Evolutionary conservation across 306 rosid genomes (phyloP), one percentile per base, ranked within the genome.

Genomic region (Carpinus viminea): DNA sequence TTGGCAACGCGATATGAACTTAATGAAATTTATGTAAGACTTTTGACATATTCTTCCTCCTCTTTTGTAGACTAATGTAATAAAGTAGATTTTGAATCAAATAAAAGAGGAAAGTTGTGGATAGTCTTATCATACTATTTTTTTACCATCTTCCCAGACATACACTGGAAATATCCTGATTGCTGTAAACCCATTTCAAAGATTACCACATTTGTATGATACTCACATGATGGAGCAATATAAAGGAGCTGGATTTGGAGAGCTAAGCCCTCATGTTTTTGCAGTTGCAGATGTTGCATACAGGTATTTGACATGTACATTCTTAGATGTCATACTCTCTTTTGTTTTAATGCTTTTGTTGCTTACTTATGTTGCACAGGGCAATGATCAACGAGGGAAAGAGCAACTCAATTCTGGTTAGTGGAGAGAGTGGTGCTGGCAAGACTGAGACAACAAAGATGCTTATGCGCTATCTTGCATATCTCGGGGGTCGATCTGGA

Each of bases 391-490:
- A 93, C 46, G 99, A 96, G 77, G 99, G 99, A 56, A 96, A 96
- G 89, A 96, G 99, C 91, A 96, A 96, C 89, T 96, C 99, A 83
- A 96, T 96, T 78, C 86, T 96, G 79, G 99, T 96, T 41, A 96
- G 99, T 24, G 99, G 99, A 81, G 99, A 96, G 86, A 96, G 99
- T 86, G 99, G 99, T 64, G 99, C 99, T 82, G 99, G 99, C 84
- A 96, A 96, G 88, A 96, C 99, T 64, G 99, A 96, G 89, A 96
- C 99, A 60, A 96, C 99, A 77, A 96, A 96, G 85, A 96, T 96
- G 99, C 98, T 96, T 62, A 96, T 96, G 99, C 88, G 94, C 24
- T 96, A 96, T 88, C 99, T 96, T 84, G 99, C 99, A 20, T 86
- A 91, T 85, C 97, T 96, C 54, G 99, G 99, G 47, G 99, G 99